phyloP scores from a whole-genome alignment of 129 eudicot genomes.

The Smallanthus sonchifolius region DNA sequence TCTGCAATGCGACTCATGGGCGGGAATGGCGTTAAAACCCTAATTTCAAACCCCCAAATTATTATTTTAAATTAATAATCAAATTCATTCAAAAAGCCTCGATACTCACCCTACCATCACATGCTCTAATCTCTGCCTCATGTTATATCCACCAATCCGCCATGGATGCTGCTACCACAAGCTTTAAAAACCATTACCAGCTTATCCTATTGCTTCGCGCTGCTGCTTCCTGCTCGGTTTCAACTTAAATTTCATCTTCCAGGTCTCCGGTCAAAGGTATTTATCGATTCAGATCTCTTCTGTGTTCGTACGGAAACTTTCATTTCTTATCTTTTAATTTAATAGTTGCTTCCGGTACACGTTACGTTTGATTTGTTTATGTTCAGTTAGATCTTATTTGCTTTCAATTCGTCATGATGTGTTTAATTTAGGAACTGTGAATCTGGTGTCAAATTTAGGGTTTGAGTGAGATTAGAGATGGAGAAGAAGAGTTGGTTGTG shows the following conservation, averaged over 20 bases:
- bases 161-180: not conserved
- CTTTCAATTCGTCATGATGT: not conserved
- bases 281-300: conserved; percentile 11
- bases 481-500: conserved; percentile 90
- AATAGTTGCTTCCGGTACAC: conserved; percentile 13
- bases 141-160: conserved; percentile 14
- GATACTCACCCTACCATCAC: conserved; percentile 27
- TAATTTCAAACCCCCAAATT: conserved; percentile 14
- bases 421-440: not conserved
- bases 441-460: not conserved
- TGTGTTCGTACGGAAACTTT: not conserved
- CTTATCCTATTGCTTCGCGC: not conserved
- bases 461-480: conserved; percentile 27
- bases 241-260: not conserved
- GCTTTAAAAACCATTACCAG: not conserved
- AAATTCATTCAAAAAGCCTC: not conserved
- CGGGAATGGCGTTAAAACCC: conserved; percentile 11
- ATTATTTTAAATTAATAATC: not conserved
- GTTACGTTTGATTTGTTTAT: conserved; percentile 3
- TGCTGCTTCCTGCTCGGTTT: not conserved
- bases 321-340: not conserved
- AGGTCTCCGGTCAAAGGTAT: conserved; percentile 18
- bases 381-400: conserved; percentile 6
- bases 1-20: conserved; percentile 16
- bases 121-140: conserved; percentile 24